Evolutionary conservation across 257 asterid genomes (phyloP).

Genomic region (Dorcoceras hygrometricum): DNA sequence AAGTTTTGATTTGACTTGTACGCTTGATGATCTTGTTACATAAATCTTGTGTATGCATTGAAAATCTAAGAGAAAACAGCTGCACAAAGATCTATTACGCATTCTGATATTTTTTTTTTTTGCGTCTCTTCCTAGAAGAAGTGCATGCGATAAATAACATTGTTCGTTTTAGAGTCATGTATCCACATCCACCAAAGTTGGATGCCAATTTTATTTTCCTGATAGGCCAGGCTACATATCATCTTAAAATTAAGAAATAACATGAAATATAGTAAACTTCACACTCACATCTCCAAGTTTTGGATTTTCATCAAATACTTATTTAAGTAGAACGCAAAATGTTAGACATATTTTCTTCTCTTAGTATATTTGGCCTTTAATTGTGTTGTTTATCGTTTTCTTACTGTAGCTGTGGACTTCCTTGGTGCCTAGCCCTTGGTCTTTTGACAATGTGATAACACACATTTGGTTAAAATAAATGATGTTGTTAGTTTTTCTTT

Average conservation of each 20-base stretch:
- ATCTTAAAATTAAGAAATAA: too few species aligned
- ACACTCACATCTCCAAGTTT: too few species aligned
- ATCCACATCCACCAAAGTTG: not conserved
- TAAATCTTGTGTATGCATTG: not conserved
- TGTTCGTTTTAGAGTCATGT: conserved; percentile 6
- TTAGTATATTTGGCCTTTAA: too few species aligned
- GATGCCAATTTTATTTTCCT: conserved; percentile 2
- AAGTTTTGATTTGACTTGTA: not conserved
- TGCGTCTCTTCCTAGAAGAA: conserved; percentile 4
- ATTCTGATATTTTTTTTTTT: not conserved
- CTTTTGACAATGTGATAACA: conserved; percentile 2
- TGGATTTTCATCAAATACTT: too few species aligned
- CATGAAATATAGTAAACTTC: too few species aligned
- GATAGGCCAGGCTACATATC: too few species aligned
- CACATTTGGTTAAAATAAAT: too few species aligned
- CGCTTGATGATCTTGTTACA: not conserved
- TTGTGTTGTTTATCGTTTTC: too few species aligned
- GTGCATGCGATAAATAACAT: not conserved
- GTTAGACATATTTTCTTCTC: too few species aligned
- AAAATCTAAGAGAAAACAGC: conserved; percentile 12
- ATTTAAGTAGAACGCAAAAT: too few species aligned
- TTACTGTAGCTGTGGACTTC: too few species aligned
- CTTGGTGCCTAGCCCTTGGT: not conserved
- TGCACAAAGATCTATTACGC: not conserved
- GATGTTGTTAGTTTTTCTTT: too few species aligned